A percentile compares a stretch with the other conserved stretches of the same genome.
Evolutionary conservation across 495 filamentous ascomycete genomes (phyloP).

Genomic region (Xylaria grammica): DNA sequence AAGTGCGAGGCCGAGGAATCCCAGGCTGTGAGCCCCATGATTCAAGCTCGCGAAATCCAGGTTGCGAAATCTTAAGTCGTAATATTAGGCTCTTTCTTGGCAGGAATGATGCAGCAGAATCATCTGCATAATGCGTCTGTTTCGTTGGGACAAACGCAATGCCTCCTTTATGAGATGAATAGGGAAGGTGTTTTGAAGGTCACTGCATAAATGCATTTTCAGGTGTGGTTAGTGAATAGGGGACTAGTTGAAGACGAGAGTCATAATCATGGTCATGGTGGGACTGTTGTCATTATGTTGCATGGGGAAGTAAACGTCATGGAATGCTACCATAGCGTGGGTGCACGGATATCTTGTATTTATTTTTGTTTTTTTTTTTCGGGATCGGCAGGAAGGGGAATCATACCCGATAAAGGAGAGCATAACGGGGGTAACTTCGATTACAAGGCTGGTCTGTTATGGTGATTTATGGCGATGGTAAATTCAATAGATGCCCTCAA

Average conservation of each 20-base stretch:
- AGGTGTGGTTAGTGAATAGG: neutral
- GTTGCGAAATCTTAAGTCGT: neutral
- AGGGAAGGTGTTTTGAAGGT: constrained; percentile 5
- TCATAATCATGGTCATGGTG: neutral
- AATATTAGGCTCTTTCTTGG: neutral
- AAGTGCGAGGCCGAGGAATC: constrained; percentile 21
- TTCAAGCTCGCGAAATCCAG: constrained; percentile 8
- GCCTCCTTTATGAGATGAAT: neutral
- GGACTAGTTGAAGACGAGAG: neutral
- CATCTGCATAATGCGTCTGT: neutral
- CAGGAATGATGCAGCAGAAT: neutral
- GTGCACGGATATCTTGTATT: neutral
- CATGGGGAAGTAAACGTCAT: neutral
- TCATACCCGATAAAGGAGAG: constrained; percentile 23
- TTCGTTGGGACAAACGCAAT: constrained; percentile 1
- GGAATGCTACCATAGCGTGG: constrained; percentile 1
- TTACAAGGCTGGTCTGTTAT: neutral
- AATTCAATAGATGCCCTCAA: neutral
- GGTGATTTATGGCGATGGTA: neutral
- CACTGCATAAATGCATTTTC: constrained; percentile 10
- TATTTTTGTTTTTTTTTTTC: constrained; percentile 2
- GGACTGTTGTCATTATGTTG: neutral
- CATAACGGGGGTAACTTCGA: constrained; percentile 9
- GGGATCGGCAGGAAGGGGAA: neutral
- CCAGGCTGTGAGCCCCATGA: constrained; percentile 17